Evolutionary conservation across 306 rosid genomes (phyloP), one percentile per base, ranked within the genome.

Genomic region (Notholithocarpus densiflorus): DNA sequence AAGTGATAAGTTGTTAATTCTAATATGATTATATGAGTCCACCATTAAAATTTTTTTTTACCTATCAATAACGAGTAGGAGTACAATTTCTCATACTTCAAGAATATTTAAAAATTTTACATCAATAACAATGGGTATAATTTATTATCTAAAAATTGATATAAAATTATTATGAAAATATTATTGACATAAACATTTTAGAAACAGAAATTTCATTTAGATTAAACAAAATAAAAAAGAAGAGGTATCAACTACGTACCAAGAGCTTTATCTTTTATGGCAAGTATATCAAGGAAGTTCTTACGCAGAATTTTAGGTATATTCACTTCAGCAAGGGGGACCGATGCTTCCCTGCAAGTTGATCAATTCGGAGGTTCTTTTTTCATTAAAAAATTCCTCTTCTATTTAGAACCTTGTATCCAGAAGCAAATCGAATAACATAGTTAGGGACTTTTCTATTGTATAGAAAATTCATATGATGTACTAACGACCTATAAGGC

Each of bases 61-160:
- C 3, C 2, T 40, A 8, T 40, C 0, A 40, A 40, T 40, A 40
- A 8, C 0, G 3, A 8, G 3, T 7, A 7, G 0, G 0, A 8
- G 0, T 0, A 37, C 0, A 40, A 40, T 40, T 8, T 8, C 0
- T 8, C 45, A 40, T 40, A 40, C 0, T 8, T 0, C 0, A 0
- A 2, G 0, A 40, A 0, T 40, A 40, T 1, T 2, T 8, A 8
- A 40, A 0, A 40, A 40, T 2, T 40, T 37, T 7, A 6, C 2
- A 7, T 37, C 2, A 37, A 7, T 37, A 37, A 37, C 2, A 37
- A 37, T 37, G 2, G 2, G 10, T 37, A 37, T 37, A 37, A 37
- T 37, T 7, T 37, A 37, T 37, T 0, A 0, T 10, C 0, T 37
- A 37, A 37, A 37, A 37, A 7, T 37, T 37, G 2, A 37, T 37